Evolutionary conservation across 768 basidiomycete genomes (phyloP).

Genomic region (Hortiboletus campestris): DNA sequence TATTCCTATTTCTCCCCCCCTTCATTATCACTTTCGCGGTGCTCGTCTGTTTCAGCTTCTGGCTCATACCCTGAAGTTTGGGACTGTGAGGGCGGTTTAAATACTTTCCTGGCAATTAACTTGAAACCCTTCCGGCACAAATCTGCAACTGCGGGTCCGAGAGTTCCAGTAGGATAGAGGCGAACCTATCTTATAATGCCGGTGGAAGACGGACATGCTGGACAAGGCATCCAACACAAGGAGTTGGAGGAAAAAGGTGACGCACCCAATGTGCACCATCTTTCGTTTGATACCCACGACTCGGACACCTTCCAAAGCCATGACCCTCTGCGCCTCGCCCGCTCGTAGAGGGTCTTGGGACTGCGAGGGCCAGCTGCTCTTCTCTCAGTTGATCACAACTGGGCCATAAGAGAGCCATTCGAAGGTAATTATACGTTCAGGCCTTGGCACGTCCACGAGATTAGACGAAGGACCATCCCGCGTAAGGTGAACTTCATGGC

Average conservation of each 20-base stretch:
- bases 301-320: slow-evolving; percentile 50
- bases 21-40: slow-evolving; percentile 11
- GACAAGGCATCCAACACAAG: slow-evolving; percentile 7
- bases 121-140: not conserved
- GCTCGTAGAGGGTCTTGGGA: slow-evolving; percentile 40
- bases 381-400: slow-evolving; percentile 58
- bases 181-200: not conserved
- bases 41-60: slow-evolving; percentile 3
- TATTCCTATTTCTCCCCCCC: slow-evolving; percentile 28
- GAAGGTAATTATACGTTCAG: slow-evolving; percentile 65
- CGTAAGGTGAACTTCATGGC: slow-evolving; percentile 41
- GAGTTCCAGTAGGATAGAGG: not conserved
- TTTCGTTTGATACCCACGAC: slow-evolving; percentile 46
- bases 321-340: slow-evolving; percentile 11
- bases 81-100: not conserved
- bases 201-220: not conserved
- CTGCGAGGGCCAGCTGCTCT: slow-evolving; percentile 40
- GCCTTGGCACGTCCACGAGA: slow-evolving; percentile 74
- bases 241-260: slow-evolving; percentile 11
- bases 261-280: not conserved
- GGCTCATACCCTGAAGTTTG: slow-evolving; percentile 10
- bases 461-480: slow-evolving; percentile 36
- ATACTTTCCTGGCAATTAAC: not conserved
- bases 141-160: not conserved
- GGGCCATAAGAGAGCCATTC: slow-evolving; percentile 61